Evolutionary conservation across 257 asterid genomes (phyloP).

Genomic region (Scutellaria baicalensis): DNA sequence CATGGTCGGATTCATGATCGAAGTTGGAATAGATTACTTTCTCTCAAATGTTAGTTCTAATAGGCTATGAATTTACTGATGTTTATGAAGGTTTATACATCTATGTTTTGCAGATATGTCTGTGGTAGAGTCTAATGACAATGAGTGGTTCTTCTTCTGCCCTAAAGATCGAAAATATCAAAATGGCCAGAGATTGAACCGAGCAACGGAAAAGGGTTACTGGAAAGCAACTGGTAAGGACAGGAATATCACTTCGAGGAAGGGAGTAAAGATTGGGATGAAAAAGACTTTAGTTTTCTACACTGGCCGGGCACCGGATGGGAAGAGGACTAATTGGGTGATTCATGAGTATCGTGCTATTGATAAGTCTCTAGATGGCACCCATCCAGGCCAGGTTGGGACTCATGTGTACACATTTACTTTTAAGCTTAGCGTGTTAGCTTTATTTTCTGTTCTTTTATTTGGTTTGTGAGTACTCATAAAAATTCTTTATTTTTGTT

Average conservation of each 20-base stretch:
- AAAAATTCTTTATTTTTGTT: not conserved
- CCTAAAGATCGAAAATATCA: conserved; percentile 97
- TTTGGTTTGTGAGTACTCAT: not conserved
- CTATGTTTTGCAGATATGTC: conserved; percentile 68
- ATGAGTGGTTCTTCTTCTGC: conserved; percentile 99
- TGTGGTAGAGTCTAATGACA: conserved; percentile 60
- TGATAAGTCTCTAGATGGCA: conserved; percentile 79
- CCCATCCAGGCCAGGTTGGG: conserved; percentile 92
- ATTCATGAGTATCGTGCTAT: conserved; percentile 96
- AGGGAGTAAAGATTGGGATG: conserved; percentile 80
- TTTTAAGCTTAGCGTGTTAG: not conserved
- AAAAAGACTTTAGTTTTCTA: conserved; percentile 89
- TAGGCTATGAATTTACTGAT: not conserved
- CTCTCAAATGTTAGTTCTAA: not conserved
- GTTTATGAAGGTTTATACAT: not conserved
- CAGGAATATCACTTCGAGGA: conserved; percentile 61
- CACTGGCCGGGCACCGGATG: conserved; percentile 92
- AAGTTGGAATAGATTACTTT: not conserved
- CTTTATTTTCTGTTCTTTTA: not conserved
- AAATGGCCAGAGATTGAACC: conserved; percentile 81
- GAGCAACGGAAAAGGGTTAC: conserved; percentile 85
- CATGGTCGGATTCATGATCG: not conserved
- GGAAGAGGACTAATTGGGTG: conserved; percentile 93
- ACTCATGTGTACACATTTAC: not conserved
- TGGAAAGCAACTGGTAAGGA: conserved; percentile 99